Percentiles rank a stretch among this genome's conserved stretches.
phyloP scores from a whole-genome alignment of 2,329 filamentous ascomycete genomes.

The Ceratocystis eucalypticola region DNA sequence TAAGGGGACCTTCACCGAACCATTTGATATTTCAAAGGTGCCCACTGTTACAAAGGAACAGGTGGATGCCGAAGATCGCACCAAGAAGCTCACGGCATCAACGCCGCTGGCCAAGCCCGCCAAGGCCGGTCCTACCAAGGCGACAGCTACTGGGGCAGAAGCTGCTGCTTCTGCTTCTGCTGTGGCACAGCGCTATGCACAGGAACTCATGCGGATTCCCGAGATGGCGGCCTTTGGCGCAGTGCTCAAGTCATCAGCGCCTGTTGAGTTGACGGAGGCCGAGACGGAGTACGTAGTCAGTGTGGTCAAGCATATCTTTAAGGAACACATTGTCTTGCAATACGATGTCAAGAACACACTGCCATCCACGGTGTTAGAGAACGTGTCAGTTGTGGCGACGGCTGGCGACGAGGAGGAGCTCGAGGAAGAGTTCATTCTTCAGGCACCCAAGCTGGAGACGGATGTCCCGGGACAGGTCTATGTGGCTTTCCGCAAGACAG shows the following conservation, averaged over 20 bases:
- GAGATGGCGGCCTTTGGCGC: slow-evolving; percentile 82
- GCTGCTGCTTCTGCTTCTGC: slow-evolving; percentile 63
- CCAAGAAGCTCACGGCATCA: slow-evolving; percentile 89
- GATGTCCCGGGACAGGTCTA: slow-evolving; percentile 89
- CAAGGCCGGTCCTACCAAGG: slow-evolving; percentile 56
- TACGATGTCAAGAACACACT: slow-evolving; percentile 98
- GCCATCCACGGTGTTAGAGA: slow-evolving; percentile 76
- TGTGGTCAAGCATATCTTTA: slow-evolving; percentile 94
- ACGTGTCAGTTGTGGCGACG: slow-evolving; percentile 69
- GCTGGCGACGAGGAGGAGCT: slow-evolving; percentile 69
- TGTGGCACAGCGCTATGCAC: slow-evolving; percentile 73
- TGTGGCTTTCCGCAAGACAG: slow-evolving; percentile 78
- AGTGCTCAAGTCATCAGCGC: slow-evolving; percentile 77
- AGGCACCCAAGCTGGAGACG: slow-evolving; percentile 65
- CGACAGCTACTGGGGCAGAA: slow-evolving; percentile 55
- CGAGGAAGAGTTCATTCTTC: slow-evolving; percentile 89
- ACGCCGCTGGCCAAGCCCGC: slow-evolving; percentile 90
- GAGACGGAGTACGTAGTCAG: slow-evolving; percentile 95
- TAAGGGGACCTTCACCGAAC: slow-evolving; percentile 65
- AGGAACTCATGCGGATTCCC: slow-evolving; percentile 76
- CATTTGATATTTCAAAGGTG: slow-evolving; percentile 84
- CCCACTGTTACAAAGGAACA: slow-evolving; percentile 92
- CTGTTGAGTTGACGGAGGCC: slow-evolving; percentile 84
- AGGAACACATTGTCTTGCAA: slow-evolving; percentile 88
- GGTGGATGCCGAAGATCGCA: slow-evolving; percentile 87